phyloP scores from a whole-genome alignment of 164 flowering plant genomes.

The Tinospora cordifolia region DNA sequence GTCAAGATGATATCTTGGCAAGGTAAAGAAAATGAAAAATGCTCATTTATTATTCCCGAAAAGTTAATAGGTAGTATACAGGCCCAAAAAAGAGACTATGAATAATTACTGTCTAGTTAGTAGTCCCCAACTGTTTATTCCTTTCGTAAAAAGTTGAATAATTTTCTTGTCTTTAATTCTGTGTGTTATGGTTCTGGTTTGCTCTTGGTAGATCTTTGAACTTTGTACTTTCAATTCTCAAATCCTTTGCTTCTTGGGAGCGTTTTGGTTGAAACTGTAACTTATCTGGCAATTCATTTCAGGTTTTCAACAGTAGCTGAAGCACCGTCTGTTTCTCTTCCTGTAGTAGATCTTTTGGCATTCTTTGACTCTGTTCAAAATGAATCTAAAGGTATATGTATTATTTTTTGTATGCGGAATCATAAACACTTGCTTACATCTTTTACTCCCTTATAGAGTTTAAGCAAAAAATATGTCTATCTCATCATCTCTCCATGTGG shows the following conservation, averaged over 20 bases:
- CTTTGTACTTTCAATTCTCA: background rate
- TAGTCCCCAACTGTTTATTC: background rate
- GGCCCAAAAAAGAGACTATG: no score
- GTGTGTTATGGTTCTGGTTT: background rate
- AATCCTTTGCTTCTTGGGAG: background rate
- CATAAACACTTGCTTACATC: background rate
- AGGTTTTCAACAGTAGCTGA: conserved; percentile 45
- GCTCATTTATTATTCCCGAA: no score
- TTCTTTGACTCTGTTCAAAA: conserved; percentile 32
- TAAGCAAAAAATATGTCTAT: background rate
- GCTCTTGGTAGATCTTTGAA: background rate
- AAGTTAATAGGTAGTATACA: no score
- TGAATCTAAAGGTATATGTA: conserved; percentile 49
- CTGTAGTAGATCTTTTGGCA: conserved; percentile 29
- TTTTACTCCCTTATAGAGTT: background rate
- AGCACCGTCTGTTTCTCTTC: conserved; percentile 16
- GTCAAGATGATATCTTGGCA: no score
- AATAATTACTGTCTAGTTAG: no score
- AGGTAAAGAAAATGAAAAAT: no score
- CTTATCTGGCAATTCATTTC: conserved; percentile 33
- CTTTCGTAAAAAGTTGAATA: background rate
- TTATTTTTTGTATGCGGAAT: no score
- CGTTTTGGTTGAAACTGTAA: conserved; percentile 30
- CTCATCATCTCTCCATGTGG: no score
- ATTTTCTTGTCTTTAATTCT: background rate